A percentile compares a stretch with the other conserved stretches of the same genome.
These are phyloP conservation scores for Pythium rishiriense DNA, from an alignment of 352 stramenopile genomes.

Conservation along the genomic window DNA sequence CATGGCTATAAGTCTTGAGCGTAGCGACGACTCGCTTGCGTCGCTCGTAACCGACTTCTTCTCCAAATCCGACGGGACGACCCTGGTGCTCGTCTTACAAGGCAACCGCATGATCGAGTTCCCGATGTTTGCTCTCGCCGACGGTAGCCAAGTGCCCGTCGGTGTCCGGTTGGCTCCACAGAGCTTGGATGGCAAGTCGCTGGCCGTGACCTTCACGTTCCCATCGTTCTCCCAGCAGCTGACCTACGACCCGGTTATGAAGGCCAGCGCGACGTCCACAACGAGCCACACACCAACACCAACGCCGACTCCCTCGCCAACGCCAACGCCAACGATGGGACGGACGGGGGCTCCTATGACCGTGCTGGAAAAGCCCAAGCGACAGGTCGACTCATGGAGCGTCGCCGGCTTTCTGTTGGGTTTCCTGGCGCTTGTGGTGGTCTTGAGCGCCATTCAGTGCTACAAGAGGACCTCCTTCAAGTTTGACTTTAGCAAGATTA, in stretches of 20 bases:
- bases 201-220: constrained; percentile 8
- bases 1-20: not conserved
- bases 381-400: constrained; percentile 11
- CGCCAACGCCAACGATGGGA: too few relatives aligned
- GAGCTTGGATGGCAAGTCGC: not conserved
- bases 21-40: not conserved
- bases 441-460: constrained; percentile 18
- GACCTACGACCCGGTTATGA: constrained; percentile 11
- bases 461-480: constrained; percentile 13
- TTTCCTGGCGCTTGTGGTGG: not conserved
- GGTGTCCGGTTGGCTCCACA: not conserved
- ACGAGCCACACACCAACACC: not conserved
- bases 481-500: constrained; percentile 21
- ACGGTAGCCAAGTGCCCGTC: not conserved
- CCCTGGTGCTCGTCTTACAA: not conserved
- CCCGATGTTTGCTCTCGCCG: not conserved
- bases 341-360: too few relatives aligned
- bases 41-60: not conserved
- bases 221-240: constrained; percentile 2
- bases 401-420: constrained; percentile 7
- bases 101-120: not conserved
- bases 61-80: not conserved
- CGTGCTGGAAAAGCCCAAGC: not conserved
- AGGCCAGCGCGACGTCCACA: not conserved
- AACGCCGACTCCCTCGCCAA: too few relatives aligned